phyloP scores from a whole-genome alignment of 768 basidiomycete species.

The Rhizopogon rudus region DNA sequence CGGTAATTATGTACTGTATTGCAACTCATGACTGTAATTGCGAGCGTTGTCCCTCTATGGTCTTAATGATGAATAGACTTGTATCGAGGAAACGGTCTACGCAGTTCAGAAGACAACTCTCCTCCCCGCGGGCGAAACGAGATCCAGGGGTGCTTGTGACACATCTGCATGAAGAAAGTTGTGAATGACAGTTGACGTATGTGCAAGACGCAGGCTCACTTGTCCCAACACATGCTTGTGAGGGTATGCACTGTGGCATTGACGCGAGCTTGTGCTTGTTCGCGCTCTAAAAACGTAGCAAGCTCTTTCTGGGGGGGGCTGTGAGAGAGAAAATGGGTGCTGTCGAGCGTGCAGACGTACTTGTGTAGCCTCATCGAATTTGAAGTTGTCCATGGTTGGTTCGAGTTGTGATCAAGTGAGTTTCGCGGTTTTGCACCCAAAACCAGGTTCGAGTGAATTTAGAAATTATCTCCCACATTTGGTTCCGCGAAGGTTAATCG shows the following conservation, averaged over 20 bases:
- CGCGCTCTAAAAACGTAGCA: constrained; percentile 67
- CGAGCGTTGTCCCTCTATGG: constrained; percentile 38
- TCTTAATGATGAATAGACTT: constrained; percentile 74
- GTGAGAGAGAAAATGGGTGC: constrained; percentile 4
- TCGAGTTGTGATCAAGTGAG: not conserved
- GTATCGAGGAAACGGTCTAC: constrained; percentile 91
- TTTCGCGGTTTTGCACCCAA: not conserved
- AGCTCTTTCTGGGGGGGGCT: constrained; percentile 68
- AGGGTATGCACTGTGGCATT: constrained; percentile 70
- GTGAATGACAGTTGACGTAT: not conserved
- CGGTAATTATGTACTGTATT: not conserved
- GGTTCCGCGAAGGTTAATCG: constrained; percentile 10
- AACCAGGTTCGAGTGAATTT: constrained; percentile 16
- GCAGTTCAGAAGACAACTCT: constrained; percentile 81
- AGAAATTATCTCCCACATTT: not conserved
- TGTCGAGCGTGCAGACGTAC: constrained; percentile 29
- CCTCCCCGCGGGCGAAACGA: constrained; percentile 74
- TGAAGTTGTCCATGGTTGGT: constrained; percentile 38
- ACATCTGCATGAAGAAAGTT: constrained; percentile 49
- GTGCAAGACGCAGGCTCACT: constrained; percentile 44
- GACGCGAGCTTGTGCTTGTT: constrained; percentile 73
- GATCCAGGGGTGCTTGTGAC: constrained; percentile 74
- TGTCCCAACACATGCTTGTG: constrained; percentile 89
- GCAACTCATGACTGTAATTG: constrained; percentile 33
- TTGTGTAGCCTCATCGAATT: constrained; percentile 78